A percentile compares a stretch with the other conserved stretches of the same genome.
phyloP scores from a whole-genome alignment of 1,284 basidiomycete genomes.

The Trichosporon inkin region DNA sequence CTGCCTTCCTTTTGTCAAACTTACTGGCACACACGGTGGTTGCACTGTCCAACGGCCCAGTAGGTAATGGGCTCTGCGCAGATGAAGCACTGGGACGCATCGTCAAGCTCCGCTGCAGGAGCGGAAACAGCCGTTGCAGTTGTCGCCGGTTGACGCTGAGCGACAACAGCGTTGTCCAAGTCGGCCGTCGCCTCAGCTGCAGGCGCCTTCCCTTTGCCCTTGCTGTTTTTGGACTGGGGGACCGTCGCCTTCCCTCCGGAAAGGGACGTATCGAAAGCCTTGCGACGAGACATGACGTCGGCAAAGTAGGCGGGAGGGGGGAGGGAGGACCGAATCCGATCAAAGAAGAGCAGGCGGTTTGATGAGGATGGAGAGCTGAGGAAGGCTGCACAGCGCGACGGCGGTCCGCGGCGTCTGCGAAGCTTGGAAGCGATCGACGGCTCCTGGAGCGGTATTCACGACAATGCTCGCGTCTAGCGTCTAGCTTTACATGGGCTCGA shows the following conservation, averaged over 20 bases:
- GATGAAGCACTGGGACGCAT: constrained; percentile 74
- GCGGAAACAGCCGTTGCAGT: not conserved
- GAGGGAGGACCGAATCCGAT: not conserved
- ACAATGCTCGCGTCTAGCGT: not conserved
- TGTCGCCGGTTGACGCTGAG: not conserved
- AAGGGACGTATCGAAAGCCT: constrained; percentile 35
- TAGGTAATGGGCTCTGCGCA: constrained; percentile 93
- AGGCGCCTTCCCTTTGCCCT: constrained; percentile 16
- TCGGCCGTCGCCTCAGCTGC: constrained; percentile 9
- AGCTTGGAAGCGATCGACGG: not conserved
- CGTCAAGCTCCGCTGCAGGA: constrained; percentile 39
- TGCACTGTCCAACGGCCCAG: constrained; percentile 82
- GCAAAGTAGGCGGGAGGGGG: not conserved
- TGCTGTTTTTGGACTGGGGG: constrained; percentile 12
- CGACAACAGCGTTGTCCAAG: constrained; percentile 1
- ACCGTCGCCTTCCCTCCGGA: constrained; percentile 14
- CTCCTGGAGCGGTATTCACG: not conserved
- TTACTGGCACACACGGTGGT: constrained; percentile 60
- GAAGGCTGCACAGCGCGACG: not conserved
- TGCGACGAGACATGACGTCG: constrained; percentile 35
- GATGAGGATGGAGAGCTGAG: not conserved
- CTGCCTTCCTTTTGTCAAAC: constrained; percentile 12
- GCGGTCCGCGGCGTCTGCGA: not conserved
- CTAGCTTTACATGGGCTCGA: constrained; percentile 1
- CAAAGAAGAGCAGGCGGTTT: not conserved